phyloP scores from a whole-genome alignment of 176 grass and related monocot species.

The Oryza glumipatula region DNA sequence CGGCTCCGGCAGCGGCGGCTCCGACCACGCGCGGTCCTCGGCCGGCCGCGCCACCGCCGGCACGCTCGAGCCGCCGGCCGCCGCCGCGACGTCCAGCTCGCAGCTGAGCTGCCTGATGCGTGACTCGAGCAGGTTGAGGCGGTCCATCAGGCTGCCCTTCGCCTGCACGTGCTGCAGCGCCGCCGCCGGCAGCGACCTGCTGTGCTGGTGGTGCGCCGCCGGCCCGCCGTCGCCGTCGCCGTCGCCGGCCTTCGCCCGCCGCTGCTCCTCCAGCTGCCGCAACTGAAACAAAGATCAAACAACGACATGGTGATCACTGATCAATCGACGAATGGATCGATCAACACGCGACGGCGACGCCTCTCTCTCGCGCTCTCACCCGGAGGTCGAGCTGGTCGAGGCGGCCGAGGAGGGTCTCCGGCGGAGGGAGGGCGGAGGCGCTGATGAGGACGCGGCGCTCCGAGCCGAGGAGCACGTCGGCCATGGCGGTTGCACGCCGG shows the following conservation, averaged over 20 bases:
- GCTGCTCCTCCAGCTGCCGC: constrained; percentile 52
- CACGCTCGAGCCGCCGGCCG: too few relatives aligned
- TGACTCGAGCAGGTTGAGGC: constrained; percentile 60
- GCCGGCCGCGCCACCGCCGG: too few relatives aligned
- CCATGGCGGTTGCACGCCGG: constrained; percentile 7
- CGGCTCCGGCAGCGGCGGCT: constrained; percentile 14
- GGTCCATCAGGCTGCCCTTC: constrained; percentile 52
- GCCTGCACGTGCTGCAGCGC: constrained; percentile 42
- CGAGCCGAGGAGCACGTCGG: constrained; percentile 48
- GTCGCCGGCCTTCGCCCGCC: not conserved
- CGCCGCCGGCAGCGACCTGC: constrained; percentile 50
- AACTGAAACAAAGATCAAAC: not conserved
- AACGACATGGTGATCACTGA: not conserved
- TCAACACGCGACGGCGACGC: too few relatives aligned
- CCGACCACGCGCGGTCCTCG: constrained; percentile 38
- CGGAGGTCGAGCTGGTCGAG: constrained; percentile 57
- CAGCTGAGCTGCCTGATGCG: constrained; percentile 59
- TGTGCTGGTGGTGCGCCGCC: constrained; percentile 48
- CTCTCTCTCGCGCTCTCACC: not conserved
- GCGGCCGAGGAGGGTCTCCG: constrained; percentile 39
- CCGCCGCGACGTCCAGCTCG: constrained; percentile 34
- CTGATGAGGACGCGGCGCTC: constrained; percentile 45
- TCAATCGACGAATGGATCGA: too few relatives aligned
- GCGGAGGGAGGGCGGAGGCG: constrained; percentile 44
- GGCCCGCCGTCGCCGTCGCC: not conserved